Conservation (phyloP, 148 eudicot species). For the Amaranthus cruentus region DNA sequence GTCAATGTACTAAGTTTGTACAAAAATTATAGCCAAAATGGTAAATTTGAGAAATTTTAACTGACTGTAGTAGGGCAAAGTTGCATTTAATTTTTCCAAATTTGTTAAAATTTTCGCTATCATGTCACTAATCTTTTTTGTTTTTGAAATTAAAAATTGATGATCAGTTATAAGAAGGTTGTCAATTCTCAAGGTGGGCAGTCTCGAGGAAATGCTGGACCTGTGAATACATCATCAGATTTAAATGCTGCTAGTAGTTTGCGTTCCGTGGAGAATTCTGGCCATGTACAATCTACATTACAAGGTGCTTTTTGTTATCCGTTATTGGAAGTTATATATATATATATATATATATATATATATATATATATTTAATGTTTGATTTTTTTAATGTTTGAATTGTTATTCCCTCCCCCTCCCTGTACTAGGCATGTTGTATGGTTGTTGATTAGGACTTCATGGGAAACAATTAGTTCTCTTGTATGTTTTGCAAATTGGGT, state of each 20-base stretch:
- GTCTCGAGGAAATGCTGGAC: constrained; percentile 34
- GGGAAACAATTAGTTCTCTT: background rate
- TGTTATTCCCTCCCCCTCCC: background rate
- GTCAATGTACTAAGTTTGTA: too few species aligned
- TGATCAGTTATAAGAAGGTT: constrained; percentile 56
- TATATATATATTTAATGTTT: background rate
- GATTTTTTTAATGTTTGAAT: background rate
- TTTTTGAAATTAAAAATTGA: background rate
- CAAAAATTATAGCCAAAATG: too few species aligned
- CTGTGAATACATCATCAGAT: constrained; percentile 31
- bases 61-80: too few species aligned
- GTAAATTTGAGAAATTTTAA: too few species aligned
- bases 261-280: constrained; percentile 46
- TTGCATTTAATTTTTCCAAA: too few species aligned
- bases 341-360: too few species aligned
- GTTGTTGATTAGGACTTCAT: background rate
- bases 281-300: constrained; percentile 42
- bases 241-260: constrained; percentile 34
- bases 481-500: background rate
- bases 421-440: background rate
- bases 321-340: background rate
- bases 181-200: constrained; percentile 69
- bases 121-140: constrained; percentile 2
- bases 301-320: constrained; percentile 42
- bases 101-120: background rate